Base-by-base conservation (phyloP, 2,329 filamentous ascomycete species). In the Penicillium sp. region DNA sequence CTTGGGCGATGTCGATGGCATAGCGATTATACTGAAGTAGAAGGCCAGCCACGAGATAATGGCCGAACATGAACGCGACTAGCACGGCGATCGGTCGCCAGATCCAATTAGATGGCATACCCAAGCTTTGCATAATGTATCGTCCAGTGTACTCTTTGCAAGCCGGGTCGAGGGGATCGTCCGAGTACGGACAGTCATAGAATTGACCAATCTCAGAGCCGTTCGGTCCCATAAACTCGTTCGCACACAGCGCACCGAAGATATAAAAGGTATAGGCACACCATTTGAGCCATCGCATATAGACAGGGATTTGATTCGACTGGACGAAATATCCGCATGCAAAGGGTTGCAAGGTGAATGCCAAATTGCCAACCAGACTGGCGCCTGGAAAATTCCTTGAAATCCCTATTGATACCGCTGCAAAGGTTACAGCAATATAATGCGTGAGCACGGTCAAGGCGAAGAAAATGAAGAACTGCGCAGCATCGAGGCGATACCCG, bases 261-360 rank as follows among this genome's bases (percentile, higher is more conserved):
- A 77, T 78, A 57, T 89, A 89, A 60, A 59, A 64, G 0, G 61
- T 63, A 38, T 68, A 68, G 4, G 60, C 61, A 3, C 58, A 62
- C 69, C 68, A 72, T 49, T 88, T 89, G 1, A 86, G 70, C 86
- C 86, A 90, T 45, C 85, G 76, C n/a, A 88, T 80, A 57, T 89
- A 90, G 1, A 89, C 73, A 0, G 86, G 85, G 3, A 90, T 86
- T 4, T 82, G 81, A 43, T 86, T 80, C 9, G 77, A 75, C 62
- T 89, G 85, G 11, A 89, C 80, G 54, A 90, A 89, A 64, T 84
- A 89, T 1, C 86, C 86, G 52, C 85, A 88, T 0, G 82, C 82
- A 71, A 89, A 81, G 1, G 79, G 84, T 60, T 90, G 86, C 16
- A 89, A 54, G 0, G 86, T 90, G 56, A 83, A 89, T 0, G 76